These are phyloP conservation scores for Trichophyton schoenleinii DNA, from an alignment of 2,329 filamentous ascomycete species.

Conservation along the genomic window DNA sequence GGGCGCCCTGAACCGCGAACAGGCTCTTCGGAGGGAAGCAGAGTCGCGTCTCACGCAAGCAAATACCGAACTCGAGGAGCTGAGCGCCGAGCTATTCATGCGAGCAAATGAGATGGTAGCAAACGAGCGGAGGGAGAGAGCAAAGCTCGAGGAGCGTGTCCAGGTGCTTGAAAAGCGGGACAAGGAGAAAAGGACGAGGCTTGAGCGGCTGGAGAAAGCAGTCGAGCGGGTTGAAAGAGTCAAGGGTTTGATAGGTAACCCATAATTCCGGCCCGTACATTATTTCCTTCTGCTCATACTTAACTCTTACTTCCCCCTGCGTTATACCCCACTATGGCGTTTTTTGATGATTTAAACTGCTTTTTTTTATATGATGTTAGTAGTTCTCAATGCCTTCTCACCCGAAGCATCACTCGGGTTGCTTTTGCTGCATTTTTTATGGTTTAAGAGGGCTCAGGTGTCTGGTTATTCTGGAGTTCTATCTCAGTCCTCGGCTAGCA, in stretches of 20 bases:
- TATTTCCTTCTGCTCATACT: too few relatives aligned
- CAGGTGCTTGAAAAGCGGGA: constrained; percentile 36
- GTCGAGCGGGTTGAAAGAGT: constrained; percentile 47
- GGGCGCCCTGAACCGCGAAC: constrained; percentile 43
- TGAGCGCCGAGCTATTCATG: constrained; percentile 48
- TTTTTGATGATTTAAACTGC: neutral
- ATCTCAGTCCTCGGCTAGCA: neutral
- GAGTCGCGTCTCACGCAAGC: constrained; percentile 44
- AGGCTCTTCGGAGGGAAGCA: constrained; percentile 43
- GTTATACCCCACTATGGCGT: neutral
- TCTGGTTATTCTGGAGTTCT: neutral
- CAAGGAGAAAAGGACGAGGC: constrained; percentile 38
- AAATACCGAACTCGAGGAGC: constrained; percentile 48
- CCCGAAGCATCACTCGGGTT: neutral
- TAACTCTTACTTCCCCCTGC: too few relatives aligned
- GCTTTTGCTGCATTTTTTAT: neutral
- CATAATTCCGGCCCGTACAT: neutral
- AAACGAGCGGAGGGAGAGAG: constrained; percentile 46
- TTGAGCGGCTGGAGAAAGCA: constrained; percentile 45
- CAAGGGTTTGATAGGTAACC: constrained; percentile 31
- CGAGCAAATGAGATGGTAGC: constrained; percentile 58
- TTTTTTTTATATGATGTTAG: neutral
- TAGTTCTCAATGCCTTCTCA: neutral
- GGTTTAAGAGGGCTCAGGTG: neutral
- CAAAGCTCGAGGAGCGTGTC: constrained; percentile 38